These are phyloP conservation scores for Arabidopsis suecica DNA, from an alignment of 345 rosid genomes.

Conservation along the genomic window DNA sequence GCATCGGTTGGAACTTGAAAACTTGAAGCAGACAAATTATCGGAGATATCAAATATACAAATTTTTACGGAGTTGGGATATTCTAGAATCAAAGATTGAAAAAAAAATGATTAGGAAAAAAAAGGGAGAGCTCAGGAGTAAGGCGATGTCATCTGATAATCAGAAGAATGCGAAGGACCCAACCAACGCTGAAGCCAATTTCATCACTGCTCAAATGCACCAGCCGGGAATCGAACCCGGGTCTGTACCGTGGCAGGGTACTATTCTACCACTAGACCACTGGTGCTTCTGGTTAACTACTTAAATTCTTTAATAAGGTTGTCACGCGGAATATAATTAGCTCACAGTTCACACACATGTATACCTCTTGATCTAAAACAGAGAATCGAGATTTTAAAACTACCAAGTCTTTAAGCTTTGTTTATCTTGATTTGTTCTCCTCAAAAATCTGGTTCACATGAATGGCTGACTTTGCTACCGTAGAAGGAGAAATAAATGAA, in stretches of 20 bases:
- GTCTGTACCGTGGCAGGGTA: constrained; percentile 74
- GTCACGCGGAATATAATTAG: no score
- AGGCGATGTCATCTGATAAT: neutral
- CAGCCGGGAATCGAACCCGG: constrained; percentile 83
- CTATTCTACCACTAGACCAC: constrained; percentile 57
- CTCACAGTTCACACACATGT: no score
- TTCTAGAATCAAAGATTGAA: no score
- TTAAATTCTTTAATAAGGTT: neutral
- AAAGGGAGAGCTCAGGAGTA: constrained; percentile 23
- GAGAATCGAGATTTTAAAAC: no score
- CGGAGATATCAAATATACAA: neutral
- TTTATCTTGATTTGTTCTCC: no score
- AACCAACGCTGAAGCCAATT: neutral
- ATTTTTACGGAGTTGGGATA: neutral
- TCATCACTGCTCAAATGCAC: constrained; percentile 47
- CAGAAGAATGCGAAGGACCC: constrained; percentile 16
- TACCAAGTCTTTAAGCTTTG: no score
- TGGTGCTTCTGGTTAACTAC: constrained; percentile 14
- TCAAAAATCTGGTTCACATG: no score
- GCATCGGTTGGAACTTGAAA: neutral
- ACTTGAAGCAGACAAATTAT: neutral
- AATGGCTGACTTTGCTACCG: no score
- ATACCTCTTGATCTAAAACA: no score
- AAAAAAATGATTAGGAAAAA: neutral
- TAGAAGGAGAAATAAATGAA: no score